Evolutionary conservation across 169 alveolate genomes (phyloP).

Genomic region (Cryptosporidium viatorum): DNA sequence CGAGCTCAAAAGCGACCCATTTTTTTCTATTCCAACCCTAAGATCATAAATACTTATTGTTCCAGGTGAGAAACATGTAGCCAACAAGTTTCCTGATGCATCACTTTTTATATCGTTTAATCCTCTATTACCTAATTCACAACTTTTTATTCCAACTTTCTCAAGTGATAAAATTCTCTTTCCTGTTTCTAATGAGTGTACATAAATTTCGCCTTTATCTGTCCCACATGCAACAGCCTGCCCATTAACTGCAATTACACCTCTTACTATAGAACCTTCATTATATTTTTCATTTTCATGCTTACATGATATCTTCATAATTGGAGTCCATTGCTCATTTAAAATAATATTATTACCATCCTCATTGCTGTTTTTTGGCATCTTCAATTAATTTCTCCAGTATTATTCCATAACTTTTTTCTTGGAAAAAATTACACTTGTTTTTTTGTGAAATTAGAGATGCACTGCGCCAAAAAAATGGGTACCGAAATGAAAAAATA

Average conservation of each 20-base stretch:
- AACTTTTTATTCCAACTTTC: not conserved
- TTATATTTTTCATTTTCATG: not conserved
- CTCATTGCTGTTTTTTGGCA: not conserved
- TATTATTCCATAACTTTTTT: not conserved
- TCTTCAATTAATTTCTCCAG: too few species aligned
- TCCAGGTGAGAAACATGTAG: slow-evolving; percentile 51
- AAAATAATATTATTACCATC: not conserved
- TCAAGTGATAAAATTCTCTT: slow-evolving; percentile 27
- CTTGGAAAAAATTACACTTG: not conserved
- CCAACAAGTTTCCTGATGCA: slow-evolving; percentile 26
- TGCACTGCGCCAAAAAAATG: slow-evolving; percentile 7
- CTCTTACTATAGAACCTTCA: slow-evolving; percentile 40
- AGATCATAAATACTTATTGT: slow-evolving; percentile 19
- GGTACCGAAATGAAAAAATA: not conserved
- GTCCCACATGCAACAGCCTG: slow-evolving; percentile 56
- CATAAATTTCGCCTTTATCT: slow-evolving; percentile 34
- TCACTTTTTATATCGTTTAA: slow-evolving; percentile 57
- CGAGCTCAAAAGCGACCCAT: not conserved
- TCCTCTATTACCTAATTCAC: slow-evolving; percentile 4
- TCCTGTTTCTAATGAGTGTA: slow-evolving; percentile 46
- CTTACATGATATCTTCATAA: slow-evolving; percentile 11
- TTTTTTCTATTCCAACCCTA: not conserved
- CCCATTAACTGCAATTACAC: slow-evolving; percentile 24
- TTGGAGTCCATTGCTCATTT: slow-evolving; percentile 11
- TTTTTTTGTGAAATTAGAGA: not conserved